Conservation (phyloP, 2,329 filamentous ascomycete genomes). For the Microcyclosporella mali region DNA sequence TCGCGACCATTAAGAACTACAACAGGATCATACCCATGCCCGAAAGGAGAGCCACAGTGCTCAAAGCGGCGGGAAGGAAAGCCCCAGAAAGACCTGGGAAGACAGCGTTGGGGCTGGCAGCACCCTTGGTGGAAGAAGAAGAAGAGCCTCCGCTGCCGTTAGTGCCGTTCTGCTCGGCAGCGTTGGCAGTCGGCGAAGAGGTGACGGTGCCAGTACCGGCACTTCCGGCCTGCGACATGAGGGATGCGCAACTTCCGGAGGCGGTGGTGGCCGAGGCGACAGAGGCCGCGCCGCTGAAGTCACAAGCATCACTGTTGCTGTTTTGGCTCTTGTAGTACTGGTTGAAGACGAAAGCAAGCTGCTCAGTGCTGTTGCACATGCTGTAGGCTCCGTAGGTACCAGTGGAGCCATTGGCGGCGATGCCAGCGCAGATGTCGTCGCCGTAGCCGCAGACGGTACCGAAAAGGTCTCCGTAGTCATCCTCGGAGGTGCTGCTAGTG, state of each 20-base stretch:
- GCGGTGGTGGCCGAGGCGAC: constrained; percentile 46
- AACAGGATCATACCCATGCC: constrained; percentile 31
- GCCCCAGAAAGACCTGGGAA: constrained; percentile 16
- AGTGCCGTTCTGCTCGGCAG: constrained; percentile 25
- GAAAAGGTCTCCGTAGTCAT: constrained; percentile 65
- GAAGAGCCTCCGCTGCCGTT: constrained; percentile 19
- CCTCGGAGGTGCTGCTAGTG: constrained; percentile 49
- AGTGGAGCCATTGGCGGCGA: constrained; percentile 58
- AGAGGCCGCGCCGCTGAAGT: constrained; percentile 63
- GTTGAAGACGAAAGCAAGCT: constrained; percentile 69
- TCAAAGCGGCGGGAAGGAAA: constrained; percentile 24
- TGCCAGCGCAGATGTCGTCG: constrained; percentile 57
- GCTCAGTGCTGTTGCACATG: constrained; percentile 65
- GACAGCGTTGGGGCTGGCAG: constrained; percentile 16
- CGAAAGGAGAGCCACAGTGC: constrained; percentile 22
- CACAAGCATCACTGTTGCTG: constrained; percentile 54
- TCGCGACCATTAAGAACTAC: constrained; percentile 22
- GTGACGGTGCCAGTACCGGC: constrained; percentile 53
- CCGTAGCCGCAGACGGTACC: constrained; percentile 60
- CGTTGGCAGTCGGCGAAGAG: constrained; percentile 40
- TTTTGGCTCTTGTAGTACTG: constrained; percentile 60
- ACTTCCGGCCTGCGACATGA: constrained; percentile 59
- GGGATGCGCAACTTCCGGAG: constrained; percentile 48
- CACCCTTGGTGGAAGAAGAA: constrained; percentile 17
- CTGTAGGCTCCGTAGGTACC: constrained; percentile 71